These are phyloP conservation scores for Hypoxylon crocopeplum DNA, from an alignment of 495 filamentous ascomycete species.

Conservation along the genomic window DNA sequence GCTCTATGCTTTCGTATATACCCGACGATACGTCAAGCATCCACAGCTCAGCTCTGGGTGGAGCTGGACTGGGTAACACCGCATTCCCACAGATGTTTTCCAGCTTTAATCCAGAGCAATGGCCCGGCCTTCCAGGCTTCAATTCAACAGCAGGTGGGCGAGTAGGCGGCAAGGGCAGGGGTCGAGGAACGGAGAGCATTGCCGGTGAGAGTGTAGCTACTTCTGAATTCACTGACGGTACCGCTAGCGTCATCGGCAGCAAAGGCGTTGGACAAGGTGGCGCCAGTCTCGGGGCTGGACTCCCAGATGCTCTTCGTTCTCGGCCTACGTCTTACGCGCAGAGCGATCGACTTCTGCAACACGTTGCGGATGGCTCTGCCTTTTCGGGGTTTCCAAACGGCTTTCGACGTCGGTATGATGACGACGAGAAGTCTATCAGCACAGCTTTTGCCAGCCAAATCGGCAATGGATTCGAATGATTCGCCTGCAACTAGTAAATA, in stretches of 20 bases:
- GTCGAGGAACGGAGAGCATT: slow-evolving; percentile 73
- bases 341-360: slow-evolving; percentile 78
- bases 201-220: slow-evolving; percentile 90
- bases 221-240: slow-evolving; percentile 84
- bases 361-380: slow-evolving; percentile 76
- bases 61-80: slow-evolving; percentile 74
- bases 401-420: slow-evolving; percentile 83
- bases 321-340: slow-evolving; percentile 56
- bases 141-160: slow-evolving; percentile 65
- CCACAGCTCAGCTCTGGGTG: slow-evolving; percentile 88
- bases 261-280: slow-evolving; percentile 73
- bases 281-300: slow-evolving; percentile 80
- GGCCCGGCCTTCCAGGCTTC: slow-evolving; percentile 79
- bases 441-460: slow-evolving; percentile 96
- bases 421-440: slow-evolving; percentile 93
- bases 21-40: slow-evolving; percentile 97
- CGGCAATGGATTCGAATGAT: slow-evolving; percentile 90
- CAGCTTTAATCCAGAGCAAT: slow-evolving; percentile 82
- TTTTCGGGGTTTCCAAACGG: slow-evolving; percentile 68
- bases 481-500: slow-evolving; percentile 20
- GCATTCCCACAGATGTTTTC: slow-evolving; percentile 96
- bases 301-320: slow-evolving; percentile 67
- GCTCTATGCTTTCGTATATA: slow-evolving; percentile 90
- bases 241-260: slow-evolving; percentile 72
- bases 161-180: slow-evolving; percentile 60